These are phyloP conservation scores for Tricharina praecox DNA, from an alignment of 495 filamentous ascomycete species.

Conservation along the genomic window DNA sequence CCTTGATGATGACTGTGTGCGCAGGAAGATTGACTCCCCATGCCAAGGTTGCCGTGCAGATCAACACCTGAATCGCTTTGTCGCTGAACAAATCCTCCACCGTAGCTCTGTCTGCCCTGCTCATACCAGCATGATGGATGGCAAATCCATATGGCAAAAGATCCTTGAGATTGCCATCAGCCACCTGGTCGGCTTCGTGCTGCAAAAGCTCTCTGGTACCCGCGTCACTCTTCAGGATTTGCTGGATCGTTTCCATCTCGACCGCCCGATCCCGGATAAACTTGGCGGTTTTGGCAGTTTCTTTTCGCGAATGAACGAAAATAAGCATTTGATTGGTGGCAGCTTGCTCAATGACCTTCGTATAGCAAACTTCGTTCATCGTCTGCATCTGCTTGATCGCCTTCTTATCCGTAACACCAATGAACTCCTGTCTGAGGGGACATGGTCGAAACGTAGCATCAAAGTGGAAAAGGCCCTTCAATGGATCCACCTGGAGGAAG, in stretches of 20 bases:
- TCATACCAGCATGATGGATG: conserved; percentile 97
- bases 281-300: conserved; percentile 91
- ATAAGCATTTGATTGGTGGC: conserved; percentile 93
- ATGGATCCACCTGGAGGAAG: conserved; percentile 80
- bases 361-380: conserved; percentile 98
- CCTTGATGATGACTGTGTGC: conserved; percentile 93
- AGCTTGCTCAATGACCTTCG: conserved; percentile 92
- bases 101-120: conserved; percentile 74
- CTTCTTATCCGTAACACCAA: conserved; percentile 94
- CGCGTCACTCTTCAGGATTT: conserved; percentile 85
- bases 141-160: conserved; percentile 91
- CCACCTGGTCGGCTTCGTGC: conserved; percentile 66
- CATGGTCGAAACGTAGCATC: conserved; percentile 89
- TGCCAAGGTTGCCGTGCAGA: conserved; percentile 88
- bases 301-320: conserved; percentile 94
- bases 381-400: conserved; percentile 97
- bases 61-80: conserved; percentile 81
- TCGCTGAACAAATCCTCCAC: conserved; percentile 89
- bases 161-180: conserved; percentile 82
- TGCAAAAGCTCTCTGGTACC: conserved; percentile 75
- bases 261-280: conserved; percentile 92
- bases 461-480: conserved; percentile 84
- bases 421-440: conserved; percentile 88
- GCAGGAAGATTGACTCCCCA: conserved; percentile 94
- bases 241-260: conserved; percentile 88